phyloP scores from a whole-genome alignment of 257 asterid genomes.

The Nicotiana knightiana region DNA sequence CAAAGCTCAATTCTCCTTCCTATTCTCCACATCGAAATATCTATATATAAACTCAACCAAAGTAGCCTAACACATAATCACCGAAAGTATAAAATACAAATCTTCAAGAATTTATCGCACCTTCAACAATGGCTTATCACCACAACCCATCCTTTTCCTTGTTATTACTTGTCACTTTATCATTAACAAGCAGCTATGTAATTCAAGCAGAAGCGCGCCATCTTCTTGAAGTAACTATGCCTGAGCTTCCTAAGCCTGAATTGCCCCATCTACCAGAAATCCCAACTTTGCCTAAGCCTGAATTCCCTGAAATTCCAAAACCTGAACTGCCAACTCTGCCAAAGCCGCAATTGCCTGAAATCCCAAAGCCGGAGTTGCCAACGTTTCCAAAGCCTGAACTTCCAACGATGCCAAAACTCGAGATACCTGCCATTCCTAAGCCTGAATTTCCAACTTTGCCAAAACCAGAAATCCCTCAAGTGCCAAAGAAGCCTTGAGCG shows the following conservation, averaged over 20 bases:
- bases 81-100: neutral
- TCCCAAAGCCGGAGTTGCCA: neutral
- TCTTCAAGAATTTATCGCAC: neutral
- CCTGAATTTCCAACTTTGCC: neutral
- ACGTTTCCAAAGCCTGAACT: neutral
- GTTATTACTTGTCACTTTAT: neutral
- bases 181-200: neutral
- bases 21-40: neutral
- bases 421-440: neutral
- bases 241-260: constrained; percentile 14
- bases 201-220: neutral
- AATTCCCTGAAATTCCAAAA: neutral
- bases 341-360: constrained; percentile 17
- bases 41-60: neutral
- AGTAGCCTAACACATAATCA: neutral
- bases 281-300: constrained; percentile 17
- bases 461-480: neutral
- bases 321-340: constrained; percentile 12
- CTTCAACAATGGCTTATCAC: neutral
- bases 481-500: neutral
- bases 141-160: neutral
- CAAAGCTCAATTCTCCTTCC: neutral
- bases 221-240: neutral
- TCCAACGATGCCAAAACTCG: neutral
- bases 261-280: constrained; percentile 17